Base-by-base conservation (phyloP, 1,284 basidiomycete species). In the Apiotrichum brassicae region DNA sequence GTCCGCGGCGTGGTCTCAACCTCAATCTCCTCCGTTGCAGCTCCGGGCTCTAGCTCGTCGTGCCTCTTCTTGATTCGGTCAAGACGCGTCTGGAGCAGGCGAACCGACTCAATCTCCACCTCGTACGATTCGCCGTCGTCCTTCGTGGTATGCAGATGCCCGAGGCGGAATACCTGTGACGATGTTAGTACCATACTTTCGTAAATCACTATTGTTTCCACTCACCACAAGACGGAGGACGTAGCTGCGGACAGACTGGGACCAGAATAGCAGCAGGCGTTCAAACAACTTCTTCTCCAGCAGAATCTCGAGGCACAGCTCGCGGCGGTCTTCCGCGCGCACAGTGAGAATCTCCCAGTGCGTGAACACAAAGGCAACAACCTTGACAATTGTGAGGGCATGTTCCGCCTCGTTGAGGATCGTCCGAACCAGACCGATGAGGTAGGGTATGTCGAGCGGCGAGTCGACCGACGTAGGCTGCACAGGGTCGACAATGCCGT, bases 271-370 rank as follows among this genome's bases (percentile, higher is more conserved):
- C 46, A 75, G 63, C 23, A 78, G 60, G 16, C 76, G 63, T 52
- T 75, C 68, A 56, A 78, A 78, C 30, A 77, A 50, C 28, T 61
- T 61, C 43, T 69, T 70, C 43, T 76, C 63, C 38, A 78, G 64
- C 40, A 78, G 57, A 38, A 77, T 57, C 20, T 71, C 65, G 40
- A 75, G 58, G 53, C 76, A 76, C 32, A 78, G 62, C 45, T 71
- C 74, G 24, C 65, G 64, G 12, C 76, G 65, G 54, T 77, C 74
- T 35, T 67, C 67, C 1, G 66, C 51, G 11, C 66, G 48, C 7
- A 72, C 61, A 8, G 75, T 76, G 41, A 78, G 65, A n/a, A 74
- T 72, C 50, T 77, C 76, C 63, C 75, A 78, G 56, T 76, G 75
- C 4, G 76, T 74, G 53, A 77, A 78, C 14, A 78, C 62, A 50